Evolutionary conservation across 2,329 filamentous ascomycete genomes (phyloP).

Genomic region (Stemphylium lycopersici): DNA sequence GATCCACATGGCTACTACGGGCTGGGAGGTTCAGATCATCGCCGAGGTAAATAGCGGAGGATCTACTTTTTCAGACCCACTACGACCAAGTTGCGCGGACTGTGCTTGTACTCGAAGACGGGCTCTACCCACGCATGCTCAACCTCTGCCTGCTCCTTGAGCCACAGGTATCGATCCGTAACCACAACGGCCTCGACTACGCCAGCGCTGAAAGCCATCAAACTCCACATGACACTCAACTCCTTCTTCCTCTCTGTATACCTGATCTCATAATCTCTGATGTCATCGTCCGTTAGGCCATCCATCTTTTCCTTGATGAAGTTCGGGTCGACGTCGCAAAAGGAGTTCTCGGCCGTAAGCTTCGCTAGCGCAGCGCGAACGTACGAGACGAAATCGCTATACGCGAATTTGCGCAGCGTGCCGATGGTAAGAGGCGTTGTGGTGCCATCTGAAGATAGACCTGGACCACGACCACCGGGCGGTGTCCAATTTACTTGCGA

Average conservation of each 20-base stretch:
- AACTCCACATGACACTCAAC: constrained; percentile 83
- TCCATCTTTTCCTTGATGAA: constrained; percentile 71
- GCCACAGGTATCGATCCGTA: constrained; percentile 84
- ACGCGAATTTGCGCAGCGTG: constrained; percentile 79
- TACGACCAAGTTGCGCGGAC: constrained; percentile 89
- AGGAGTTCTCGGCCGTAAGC: constrained; percentile 54
- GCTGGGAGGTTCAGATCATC: background rate
- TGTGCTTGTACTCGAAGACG: constrained; percentile 86
- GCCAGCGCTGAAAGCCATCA: constrained; percentile 94
- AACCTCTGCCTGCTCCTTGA: constrained; percentile 75
- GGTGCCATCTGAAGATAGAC: constrained; percentile 54
- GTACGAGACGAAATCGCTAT: constrained; percentile 75
- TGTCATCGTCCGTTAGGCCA: constrained; percentile 74
- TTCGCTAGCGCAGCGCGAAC: constrained; percentile 82
- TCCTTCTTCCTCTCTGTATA: constrained; percentile 77
- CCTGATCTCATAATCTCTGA: constrained; percentile 69
- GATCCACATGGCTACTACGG: background rate
- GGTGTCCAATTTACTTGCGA: constrained; percentile 45
- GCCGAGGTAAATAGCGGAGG: background rate
- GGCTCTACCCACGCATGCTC: constrained; percentile 87
- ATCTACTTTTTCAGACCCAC: constrained; percentile 77
- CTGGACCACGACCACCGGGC: constrained; percentile 56
- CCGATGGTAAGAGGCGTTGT: constrained; percentile 87
- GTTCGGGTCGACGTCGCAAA: constrained; percentile 43
- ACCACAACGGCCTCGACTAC: constrained; percentile 91